Base-by-base conservation (phyloP, 306 rosid genomes). In the Cucumis sativus region DNA sequence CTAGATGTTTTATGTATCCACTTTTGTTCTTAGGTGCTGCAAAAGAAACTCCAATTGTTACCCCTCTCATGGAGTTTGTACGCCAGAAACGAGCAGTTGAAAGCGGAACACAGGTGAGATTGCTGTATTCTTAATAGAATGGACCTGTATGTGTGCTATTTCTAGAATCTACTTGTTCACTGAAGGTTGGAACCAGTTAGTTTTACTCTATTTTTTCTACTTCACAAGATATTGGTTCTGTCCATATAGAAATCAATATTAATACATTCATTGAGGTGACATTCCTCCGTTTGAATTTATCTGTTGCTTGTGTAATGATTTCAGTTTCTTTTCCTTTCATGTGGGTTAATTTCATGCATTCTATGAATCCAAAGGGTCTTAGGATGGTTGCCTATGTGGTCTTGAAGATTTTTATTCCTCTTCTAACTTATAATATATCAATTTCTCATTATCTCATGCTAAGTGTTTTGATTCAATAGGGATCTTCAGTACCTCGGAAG, bases 61-160 rank as follows among this genome's bases (percentile, higher is more conserved):
- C 99, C 15, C 97, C 99, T 65, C 80, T 95, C 43, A 95, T 95
- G 99, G 97, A 92, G 83, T 95, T 83, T 86, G 76, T 95, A 77
- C 97, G 99, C 61, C 96, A 87, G 68, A 95, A 80, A 80, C 96
- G 97, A 77, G 83, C 91, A 43, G 71, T 81, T 61, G 96, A 67
- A 76, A 83, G 80, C 80, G 96, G 92, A 77, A 39, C 79, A 2
- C 99, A 87, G 97, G 97, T 92, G 84, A 80, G 75, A 76, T 52
- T 78, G 16, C 16, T 20, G 25, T 54, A 41, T 54, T 10, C 23
- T 76, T 76, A 16, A 20, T 47, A 16, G 8, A 76, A 76, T 58
- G 55, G 23, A 6, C 25, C 57, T 43, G 28, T 63, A 74, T 43
- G 43, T 63, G 80, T 49, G n/a, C 47, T 6, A 28, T 52, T 51